A percentile compares a stretch with the other conserved stretches of the same genome.
Evolutionary conservation across 768 basidiomycete species (phyloP).

Genomic region (Lactarius hengduanensis): DNA sequence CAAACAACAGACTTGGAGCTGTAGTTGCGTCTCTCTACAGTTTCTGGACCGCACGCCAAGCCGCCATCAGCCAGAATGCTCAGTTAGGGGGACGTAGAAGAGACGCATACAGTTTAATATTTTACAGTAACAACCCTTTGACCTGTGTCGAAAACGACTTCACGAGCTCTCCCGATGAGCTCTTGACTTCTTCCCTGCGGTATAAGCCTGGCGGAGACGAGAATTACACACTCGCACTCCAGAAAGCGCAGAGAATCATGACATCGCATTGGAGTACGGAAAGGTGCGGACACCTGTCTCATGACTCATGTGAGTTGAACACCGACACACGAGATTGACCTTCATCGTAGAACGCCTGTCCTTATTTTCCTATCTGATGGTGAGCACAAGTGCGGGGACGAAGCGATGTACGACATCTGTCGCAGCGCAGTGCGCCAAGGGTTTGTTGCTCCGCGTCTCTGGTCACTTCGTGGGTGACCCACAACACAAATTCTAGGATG

Average conservation of each 20-base stretch:
- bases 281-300: slow-evolving; percentile 35
- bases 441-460: slow-evolving; percentile 31
- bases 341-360: background rate
- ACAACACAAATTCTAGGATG: slow-evolving; percentile 39
- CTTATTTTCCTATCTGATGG: slow-evolving; percentile 46
- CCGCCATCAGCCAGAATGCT: slow-evolving; percentile 46
- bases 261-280: slow-evolving; percentile 49
- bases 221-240: slow-evolving; percentile 44
- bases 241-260: slow-evolving; percentile 40
- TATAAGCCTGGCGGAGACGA: slow-evolving; percentile 41
- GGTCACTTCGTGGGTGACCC: background rate
- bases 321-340: background rate
- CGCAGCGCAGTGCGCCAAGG: slow-evolving; percentile 45
- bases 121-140: slow-evolving; percentile 39
- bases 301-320: background rate
- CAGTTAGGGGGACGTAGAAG: slow-evolving; percentile 38
- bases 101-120: slow-evolving; percentile 55
- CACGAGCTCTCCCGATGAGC: slow-evolving; percentile 41
- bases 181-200: slow-evolving; percentile 41
- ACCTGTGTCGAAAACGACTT: slow-evolving; percentile 46
- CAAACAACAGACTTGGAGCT: slow-evolving; percentile 54
- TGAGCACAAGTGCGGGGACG: slow-evolving; percentile 43
- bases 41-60: slow-evolving; percentile 54
- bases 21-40: slow-evolving; percentile 52
- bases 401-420: slow-evolving; percentile 42